Percentiles rank a stretch among this genome's conserved stretches.
These are phyloP conservation scores for Candida anglica DNA, from an alignment of 805 yeast species.

Conservation along the genomic window DNA sequence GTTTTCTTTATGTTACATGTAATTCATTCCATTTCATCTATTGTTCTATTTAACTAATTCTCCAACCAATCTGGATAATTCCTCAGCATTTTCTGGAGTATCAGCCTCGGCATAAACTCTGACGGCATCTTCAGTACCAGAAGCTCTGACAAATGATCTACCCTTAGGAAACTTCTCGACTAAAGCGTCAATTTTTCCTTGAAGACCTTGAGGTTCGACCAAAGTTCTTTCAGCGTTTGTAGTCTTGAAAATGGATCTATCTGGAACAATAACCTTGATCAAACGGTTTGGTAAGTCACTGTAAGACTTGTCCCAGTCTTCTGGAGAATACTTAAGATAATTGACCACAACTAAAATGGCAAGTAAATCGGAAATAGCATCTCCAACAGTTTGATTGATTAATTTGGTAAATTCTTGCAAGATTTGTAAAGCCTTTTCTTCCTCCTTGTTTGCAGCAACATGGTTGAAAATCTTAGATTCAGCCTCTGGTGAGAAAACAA, in stretches of 20 bases:
- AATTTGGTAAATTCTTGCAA: constrained; percentile 61
- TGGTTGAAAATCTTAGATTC: constrained; percentile 32
- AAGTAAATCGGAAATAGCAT: constrained; percentile 89
- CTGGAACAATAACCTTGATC: constrained; percentile 77
- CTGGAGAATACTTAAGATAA: constrained; percentile 55
- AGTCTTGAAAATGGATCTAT: constrained; percentile 74
- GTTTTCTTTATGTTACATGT: no score
- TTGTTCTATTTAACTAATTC: constrained; percentile 16
- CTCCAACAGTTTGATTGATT: constrained; percentile 98
- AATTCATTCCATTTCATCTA: no score
- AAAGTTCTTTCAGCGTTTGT: constrained; percentile 87
- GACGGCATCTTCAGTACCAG: constrained; percentile 97
- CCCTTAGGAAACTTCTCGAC: constrained; percentile 58
- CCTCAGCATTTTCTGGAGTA: constrained; percentile 27
- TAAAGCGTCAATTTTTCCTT: constrained; percentile 60
- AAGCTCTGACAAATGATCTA: constrained; percentile 91
- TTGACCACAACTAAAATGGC: constrained; percentile 65
- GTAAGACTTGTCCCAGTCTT: constrained; percentile 73
- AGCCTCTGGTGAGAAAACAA: constrained; percentile 61
- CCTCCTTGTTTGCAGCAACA: constrained; percentile 25
- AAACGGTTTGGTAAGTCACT: constrained; percentile 83
- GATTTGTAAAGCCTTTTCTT: constrained; percentile 51
- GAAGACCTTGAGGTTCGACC: constrained; percentile 74
- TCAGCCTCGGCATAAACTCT: constrained; percentile 91
- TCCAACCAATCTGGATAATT: constrained; percentile 24